phyloP scores from a whole-genome alignment of 331 rosid genomes.

The Rhamnella rubrinervis region DNA sequence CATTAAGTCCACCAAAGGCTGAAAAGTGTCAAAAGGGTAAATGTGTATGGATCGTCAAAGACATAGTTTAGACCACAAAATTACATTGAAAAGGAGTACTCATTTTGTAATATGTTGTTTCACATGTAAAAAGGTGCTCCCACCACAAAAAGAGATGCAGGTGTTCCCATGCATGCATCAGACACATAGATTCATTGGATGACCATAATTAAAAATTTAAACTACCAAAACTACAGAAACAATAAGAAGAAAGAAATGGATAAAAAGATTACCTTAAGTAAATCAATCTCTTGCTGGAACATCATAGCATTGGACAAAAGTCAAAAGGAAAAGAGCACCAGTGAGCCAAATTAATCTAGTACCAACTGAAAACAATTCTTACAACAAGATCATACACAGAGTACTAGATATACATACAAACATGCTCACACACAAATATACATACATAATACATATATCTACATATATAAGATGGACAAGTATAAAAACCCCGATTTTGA shows the following conservation, averaged over 20 bases:
- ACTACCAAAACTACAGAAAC: conserved; percentile 12
- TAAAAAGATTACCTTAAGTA: conserved; percentile 67
- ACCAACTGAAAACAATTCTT: conserved; percentile 17
- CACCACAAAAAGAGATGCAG: not conserved
- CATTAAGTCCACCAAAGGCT: not conserved
- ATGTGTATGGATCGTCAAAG: not conserved
- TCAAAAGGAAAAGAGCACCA: conserved; percentile 34
- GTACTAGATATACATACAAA: not conserved
- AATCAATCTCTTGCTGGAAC: conserved; percentile 96
- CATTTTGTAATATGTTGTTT: no score
- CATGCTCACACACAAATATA: not conserved
- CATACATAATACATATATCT: no score
- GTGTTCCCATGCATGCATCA: conserved; percentile 1
- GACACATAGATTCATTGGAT: not conserved
- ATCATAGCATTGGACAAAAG: conserved; percentile 36
- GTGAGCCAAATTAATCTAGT: conserved; percentile 39
- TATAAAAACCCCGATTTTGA: no score
- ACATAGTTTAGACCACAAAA: not conserved
- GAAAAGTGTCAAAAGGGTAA: conserved; percentile 7
- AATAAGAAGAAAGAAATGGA: conserved; percentile 15
- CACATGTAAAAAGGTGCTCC: no score
- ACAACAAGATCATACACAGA: conserved; percentile 5
- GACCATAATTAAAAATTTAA: not conserved
- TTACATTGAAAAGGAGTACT: not conserved
- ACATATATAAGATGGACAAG: no score